These are phyloP conservation scores for Tolypocladium pustulatum DNA, from an alignment of 2,329 filamentous ascomycete genomes.

Conservation along the genomic window DNA sequence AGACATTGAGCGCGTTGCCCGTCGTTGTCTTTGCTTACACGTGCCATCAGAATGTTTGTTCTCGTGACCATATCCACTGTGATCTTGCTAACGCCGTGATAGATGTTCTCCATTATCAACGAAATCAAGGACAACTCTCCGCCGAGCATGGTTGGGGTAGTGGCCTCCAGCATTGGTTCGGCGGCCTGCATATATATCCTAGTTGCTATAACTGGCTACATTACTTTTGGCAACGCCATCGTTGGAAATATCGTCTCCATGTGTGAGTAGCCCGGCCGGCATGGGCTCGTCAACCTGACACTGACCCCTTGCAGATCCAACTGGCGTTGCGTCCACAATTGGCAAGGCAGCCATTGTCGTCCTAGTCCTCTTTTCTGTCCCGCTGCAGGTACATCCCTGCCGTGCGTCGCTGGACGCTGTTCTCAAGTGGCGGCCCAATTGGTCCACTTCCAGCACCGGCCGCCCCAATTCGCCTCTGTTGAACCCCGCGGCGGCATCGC, in stretches of 20 bases:
- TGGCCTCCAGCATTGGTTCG: conserved; percentile 74
- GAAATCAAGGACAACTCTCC: conserved; percentile 83
- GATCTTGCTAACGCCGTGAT: conserved; percentile 10
- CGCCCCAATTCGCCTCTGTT: conserved; percentile 33
- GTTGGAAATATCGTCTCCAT: conserved; percentile 89
- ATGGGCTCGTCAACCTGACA: too few relatives aligned
- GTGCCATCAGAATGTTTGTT: conserved; percentile 85
- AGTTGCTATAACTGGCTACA: conserved; percentile 88
- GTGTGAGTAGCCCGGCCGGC: conserved; percentile 45
- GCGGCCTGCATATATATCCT: conserved; percentile 82
- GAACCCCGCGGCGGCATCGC: conserved; percentile 20
- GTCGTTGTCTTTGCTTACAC: conserved; percentile 99
- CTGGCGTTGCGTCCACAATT: conserved; percentile 67
- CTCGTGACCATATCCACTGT: not conserved
- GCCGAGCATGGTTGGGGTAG: conserved; percentile 61
- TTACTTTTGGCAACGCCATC: conserved; percentile 87
- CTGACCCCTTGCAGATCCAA: conserved; percentile 23
- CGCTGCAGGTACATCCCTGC: conserved; percentile 90
- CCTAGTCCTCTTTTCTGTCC: conserved; percentile 92
- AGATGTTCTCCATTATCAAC: conserved; percentile 99
- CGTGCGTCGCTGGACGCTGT: conserved; percentile 91
- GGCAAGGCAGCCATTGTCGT: conserved; percentile 92
- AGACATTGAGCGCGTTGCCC: conserved; percentile 75
- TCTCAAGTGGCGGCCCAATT: conserved; percentile 74
- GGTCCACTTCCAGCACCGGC: conserved; percentile 24